Base-by-base conservation (phyloP, 2,329 filamentous ascomycete genomes). In the Phymatotrichopsis omnivora region DNA sequence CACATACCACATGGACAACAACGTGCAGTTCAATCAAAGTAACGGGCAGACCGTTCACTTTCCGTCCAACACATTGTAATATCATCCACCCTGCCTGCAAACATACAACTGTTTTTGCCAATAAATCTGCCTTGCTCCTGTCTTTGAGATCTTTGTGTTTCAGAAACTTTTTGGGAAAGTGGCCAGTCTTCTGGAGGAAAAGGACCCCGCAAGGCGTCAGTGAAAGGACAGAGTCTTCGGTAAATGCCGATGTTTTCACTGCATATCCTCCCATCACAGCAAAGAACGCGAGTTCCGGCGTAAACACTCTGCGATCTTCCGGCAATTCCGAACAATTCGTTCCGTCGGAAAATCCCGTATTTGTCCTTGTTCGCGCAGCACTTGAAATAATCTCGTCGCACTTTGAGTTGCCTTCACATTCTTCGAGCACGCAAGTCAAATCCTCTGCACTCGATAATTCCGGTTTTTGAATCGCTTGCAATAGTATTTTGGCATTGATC, bases 1-100 rank as follows among this genome's bases (percentile, higher is more conserved):
- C 56, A 20, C 56, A 58, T 7, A 55, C 42, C 7, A 56, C 57
- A 45, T 61, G 60, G 11, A 55, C 48, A 6, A 61, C 23, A 4
- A 55, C 60, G 38, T 61, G 58, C 22, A 61, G 49, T 39, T 61
- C 59, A 4, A 60, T 38, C 6, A 60, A 25, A 2, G 56, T 54
- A n/a, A 60, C 45, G 1, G 60, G 56, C 20, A 61, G 49, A 1
- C 44, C 28, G 5, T 36, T 31, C 11, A 42, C 44, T n/a, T 59
- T 45, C 23, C 59, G 47, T 12, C 40, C 49, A 22, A 57, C 28
- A 16, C 53, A 48, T 46, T 61, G 57, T 6, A 58, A 33, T 16
- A 59, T 44, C 20, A 60, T 55, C 48, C 53, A 60, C 10, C 37
- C 47, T 5, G 58, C 58, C 47, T 61, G 58, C 6, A 60, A 24